Conservation (phyloP, 179 eudicot species). For the Pouteria campechiana region DNA sequence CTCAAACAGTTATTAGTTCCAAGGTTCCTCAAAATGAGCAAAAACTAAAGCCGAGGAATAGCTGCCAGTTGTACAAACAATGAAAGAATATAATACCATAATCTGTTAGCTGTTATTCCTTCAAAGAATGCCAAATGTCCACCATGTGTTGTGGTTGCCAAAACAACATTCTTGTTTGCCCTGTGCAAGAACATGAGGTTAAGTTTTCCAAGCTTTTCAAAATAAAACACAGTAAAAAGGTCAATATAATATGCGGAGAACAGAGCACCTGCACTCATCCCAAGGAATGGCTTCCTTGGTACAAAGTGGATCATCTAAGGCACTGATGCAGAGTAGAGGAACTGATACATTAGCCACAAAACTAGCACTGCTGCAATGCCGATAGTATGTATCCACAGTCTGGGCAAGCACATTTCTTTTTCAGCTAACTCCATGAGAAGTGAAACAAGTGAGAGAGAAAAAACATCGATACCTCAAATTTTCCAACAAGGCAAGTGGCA, state of each 20-base stretch:
- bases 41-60: too few relatives aligned
- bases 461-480: conserved; percentile 54
- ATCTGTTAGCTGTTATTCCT: conserved; percentile 65
- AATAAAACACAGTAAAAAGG: background rate
- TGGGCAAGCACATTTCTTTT: conserved; percentile 13
- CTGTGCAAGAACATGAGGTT: conserved; percentile 22
- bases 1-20: too few relatives aligned
- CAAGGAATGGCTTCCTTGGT: conserved; percentile 94
- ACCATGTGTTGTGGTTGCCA: conserved; percentile 77
- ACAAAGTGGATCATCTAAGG: conserved; percentile 94
- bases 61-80: too few relatives aligned
- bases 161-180: conserved; percentile 65
- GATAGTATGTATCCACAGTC: conserved; percentile 92
- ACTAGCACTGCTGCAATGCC: conserved; percentile 64
- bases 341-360: conserved; percentile 63
- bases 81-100: conserved; percentile 39
- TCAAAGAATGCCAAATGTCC: conserved; percentile 94
- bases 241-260: background rate
- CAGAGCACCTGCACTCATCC: conserved; percentile 99
- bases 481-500: conserved; percentile 80
- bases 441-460: conserved; percentile 2
- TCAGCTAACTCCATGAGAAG: conserved; percentile 7
- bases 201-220: background rate
- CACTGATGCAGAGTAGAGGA: conserved; percentile 90
- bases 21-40: too few relatives aligned